A percentile compares a stretch with the other conserved stretches of the same genome.
phyloP scores from a whole-genome alignment of 2,329 filamentous ascomycete genomes.

The Paramyrothecium roridum region DNA sequence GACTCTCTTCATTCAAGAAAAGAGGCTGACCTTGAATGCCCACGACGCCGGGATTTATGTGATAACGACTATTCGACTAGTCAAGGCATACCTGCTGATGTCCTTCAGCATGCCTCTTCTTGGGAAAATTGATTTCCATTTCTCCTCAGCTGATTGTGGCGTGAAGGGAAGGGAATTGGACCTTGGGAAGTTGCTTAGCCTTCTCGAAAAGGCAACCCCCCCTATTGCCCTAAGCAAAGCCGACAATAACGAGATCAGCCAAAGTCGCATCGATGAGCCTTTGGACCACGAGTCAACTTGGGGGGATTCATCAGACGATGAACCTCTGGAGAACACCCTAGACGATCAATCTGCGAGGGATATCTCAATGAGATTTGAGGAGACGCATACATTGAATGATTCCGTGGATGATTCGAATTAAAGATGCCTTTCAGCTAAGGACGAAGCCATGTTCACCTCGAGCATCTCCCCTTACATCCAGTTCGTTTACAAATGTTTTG shows the following conservation, averaged over 20 bases:
- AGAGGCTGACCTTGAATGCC: constrained; percentile 4
- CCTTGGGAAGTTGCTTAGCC: constrained; percentile 1
- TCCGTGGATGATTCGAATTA: neutral
- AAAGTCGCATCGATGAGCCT: constrained; percentile 8
- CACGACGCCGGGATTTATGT: constrained; percentile 5
- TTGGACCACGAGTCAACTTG: constrained; percentile 8
- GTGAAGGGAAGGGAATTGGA: constrained; percentile 5
- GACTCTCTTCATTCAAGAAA: neutral
- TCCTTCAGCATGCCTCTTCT: constrained; percentile 5
- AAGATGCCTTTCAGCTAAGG: constrained; percentile 7
- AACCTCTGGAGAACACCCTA: neutral
- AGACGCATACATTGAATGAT: constrained; percentile 7
- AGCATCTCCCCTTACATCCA: constrained; percentile 4
- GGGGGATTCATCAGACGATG: constrained; percentile 5
- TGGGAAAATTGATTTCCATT: constrained; percentile 6
- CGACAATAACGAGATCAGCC: constrained; percentile 7
- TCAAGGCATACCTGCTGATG: constrained; percentile 3
- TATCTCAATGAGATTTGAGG: constrained; percentile 8
- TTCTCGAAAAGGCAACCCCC: constrained; percentile 5
- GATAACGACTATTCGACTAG: constrained; percentile 4
- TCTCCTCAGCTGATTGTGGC: constrained; percentile 4
- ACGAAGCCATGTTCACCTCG: constrained; percentile 3
- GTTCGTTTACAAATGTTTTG: constrained; percentile 7
- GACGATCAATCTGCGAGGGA: constrained; percentile 6
- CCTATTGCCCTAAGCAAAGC: constrained; percentile 4